Percentiles rank a stretch among this genome's conserved stretches.
These are phyloP conservation scores for Scedosporium minutisporum DNA, from an alignment of 2,329 filamentous ascomycete genomes.

Conservation along the genomic window DNA sequence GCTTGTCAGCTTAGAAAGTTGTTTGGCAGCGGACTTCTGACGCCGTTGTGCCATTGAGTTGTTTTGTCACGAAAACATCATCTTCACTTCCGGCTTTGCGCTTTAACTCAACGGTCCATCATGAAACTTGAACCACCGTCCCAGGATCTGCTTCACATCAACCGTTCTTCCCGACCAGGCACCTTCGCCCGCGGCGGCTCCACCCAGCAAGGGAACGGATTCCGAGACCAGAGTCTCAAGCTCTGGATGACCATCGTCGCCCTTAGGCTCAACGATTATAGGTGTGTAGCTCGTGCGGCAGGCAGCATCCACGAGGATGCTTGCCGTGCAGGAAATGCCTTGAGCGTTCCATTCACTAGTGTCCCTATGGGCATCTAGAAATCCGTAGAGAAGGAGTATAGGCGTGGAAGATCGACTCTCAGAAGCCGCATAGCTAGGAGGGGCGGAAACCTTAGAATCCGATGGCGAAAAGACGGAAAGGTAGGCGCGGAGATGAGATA, in stretches of 20 bases:
- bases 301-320: conserved; percentile 53
- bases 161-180: conserved; percentile 50
- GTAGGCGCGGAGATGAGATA: conserved; percentile 69
- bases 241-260: conserved; percentile 16
- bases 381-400: conserved; percentile 53
- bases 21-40: neutral
- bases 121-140: conserved; percentile 50
- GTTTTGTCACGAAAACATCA: neutral
- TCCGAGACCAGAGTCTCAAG: conserved; percentile 35
- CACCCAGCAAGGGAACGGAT: conserved; percentile 45
- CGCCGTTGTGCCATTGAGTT: neutral
- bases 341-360: conserved; percentile 70
- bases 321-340: conserved; percentile 54
- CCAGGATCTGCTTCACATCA: conserved; percentile 45
- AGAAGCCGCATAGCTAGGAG: conserved; percentile 18
- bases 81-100: neutral
- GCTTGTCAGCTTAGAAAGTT: neutral
- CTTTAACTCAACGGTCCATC: neutral
- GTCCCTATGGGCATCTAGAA: conserved; percentile 54
- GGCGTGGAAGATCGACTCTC: conserved; percentile 17
- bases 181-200: conserved; percentile 38
- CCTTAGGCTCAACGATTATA: conserved; percentile 36
- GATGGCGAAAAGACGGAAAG: conserved; percentile 45
- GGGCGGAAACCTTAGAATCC: conserved; percentile 26
- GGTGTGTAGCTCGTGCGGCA: conserved; percentile 31